Evolutionary conservation across 2,329 filamentous ascomycete genomes (phyloP).

Genomic region (Aspergillus sclerotialis): DNA sequence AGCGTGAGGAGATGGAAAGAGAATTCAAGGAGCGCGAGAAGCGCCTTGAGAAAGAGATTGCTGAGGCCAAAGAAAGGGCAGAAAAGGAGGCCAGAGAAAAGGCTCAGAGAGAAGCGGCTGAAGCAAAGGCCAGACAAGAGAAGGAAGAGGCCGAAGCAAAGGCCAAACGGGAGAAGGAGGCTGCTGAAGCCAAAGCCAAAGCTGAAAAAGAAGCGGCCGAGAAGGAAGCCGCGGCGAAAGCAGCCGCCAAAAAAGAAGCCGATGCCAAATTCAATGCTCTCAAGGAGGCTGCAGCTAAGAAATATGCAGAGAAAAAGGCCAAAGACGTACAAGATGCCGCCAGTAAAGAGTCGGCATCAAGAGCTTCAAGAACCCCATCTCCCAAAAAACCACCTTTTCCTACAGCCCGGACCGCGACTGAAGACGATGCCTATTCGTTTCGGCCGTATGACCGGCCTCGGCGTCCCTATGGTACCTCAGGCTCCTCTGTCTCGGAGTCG

Average conservation of each 20-base stretch:
- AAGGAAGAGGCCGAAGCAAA: conserved; percentile 17
- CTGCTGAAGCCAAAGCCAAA: conserved; percentile 27
- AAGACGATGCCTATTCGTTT: conserved; percentile 64
- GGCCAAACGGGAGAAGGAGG: conserved; percentile 23
- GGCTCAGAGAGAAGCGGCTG: conserved; percentile 15
- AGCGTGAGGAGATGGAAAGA: conserved; percentile 35
- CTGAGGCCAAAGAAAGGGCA: conserved; percentile 20
- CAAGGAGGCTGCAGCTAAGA: conserved; percentile 33
- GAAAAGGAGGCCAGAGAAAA: conserved; percentile 14
- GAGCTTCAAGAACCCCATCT: conserved; percentile 29
- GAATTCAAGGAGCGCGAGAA: conserved; percentile 33
- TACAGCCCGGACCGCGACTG: conserved; percentile 39
- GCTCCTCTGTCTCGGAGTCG: conserved; percentile 70
- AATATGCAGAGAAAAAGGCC: conserved; percentile 32
- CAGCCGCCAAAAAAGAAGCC: conserved; percentile 29
- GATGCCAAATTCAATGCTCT: conserved; percentile 31
- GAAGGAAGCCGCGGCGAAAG: conserved; percentile 54
- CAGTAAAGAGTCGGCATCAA: conserved; percentile 9
- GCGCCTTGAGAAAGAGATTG: conserved; percentile 32
- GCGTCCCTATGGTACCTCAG: conserved; percentile 53
- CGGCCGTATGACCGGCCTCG: conserved; percentile 69
- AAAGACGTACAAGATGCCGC: conserved; percentile 21
- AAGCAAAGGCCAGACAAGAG: conserved; percentile 13
- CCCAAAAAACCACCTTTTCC: conserved; percentile 33
- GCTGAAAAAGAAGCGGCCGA: conserved; percentile 46